Evolutionary conservation across 2,329 filamentous ascomycete species (phyloP), one percentile per base, ranked within the genome.

Genomic region (Colletotrichum brevisporum): DNA sequence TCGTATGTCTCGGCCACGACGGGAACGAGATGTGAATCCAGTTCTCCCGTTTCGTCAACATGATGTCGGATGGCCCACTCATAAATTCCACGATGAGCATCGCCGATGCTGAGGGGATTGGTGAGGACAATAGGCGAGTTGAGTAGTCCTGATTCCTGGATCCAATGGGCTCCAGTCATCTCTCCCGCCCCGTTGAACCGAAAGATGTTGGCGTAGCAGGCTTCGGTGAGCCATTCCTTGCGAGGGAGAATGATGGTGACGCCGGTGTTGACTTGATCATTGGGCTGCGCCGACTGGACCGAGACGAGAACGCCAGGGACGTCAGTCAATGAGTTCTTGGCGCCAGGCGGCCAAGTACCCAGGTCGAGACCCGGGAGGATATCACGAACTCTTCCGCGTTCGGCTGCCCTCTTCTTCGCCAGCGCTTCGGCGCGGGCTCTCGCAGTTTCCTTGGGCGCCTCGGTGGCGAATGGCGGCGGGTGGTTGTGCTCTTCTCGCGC

Each of bases 121-220:
- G 89, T 91, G 60, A 91, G 81, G 61, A 90, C 75, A 65, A 91
- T 86, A 3, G 89, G 90, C 2, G 85, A 88, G 62, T 86, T 83
- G 4, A 90, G 77, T 4, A 89, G 80, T 0, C 89, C 89, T 0
- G 88, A 88, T 75, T 91, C 89, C 16, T 88, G 83, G 67, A 91
- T 86, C 85, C 87, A 89, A 73, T 90, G 87, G 9, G 81, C 81
- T 3, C 89, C 88, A 0, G 89, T 91, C 80, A 91, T 81, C 76
- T 91, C 88, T 48, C 90, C 89, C 53, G 85, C 85, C 62, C 89
- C 89, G 72, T 91, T 91, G 80, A 91, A 90, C 69, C 85, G 83
- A 77, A 90, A 90, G 55, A 86, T 74, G n/a, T 83, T 82, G 4
- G 84, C 82, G 54, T 86, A 83, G 61, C 81, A 83, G 48, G 83